Conservation (phyloP, 2,329 filamentous ascomycete species). For the Aspergillus quadricinctus region DNA sequence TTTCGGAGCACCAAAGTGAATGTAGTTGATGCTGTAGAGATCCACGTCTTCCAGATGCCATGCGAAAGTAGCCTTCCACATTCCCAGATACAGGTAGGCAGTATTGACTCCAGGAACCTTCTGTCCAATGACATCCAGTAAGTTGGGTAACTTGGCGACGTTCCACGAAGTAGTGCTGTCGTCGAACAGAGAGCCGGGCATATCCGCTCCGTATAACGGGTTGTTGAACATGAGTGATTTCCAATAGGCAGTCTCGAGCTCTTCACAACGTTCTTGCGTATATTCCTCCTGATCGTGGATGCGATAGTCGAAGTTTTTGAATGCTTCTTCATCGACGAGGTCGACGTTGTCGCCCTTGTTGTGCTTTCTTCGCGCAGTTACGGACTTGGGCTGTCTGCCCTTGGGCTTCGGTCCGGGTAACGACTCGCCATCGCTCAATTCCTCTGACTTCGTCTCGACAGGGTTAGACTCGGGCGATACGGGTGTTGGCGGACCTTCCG, state of each 20-base stretch:
- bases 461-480: slow-evolving; percentile 52
- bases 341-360: slow-evolving; percentile 74
- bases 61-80: slow-evolving; percentile 99
- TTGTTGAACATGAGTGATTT: slow-evolving; percentile 93
- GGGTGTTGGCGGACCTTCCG: slow-evolving; percentile 50
- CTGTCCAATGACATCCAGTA: slow-evolving; percentile 88
- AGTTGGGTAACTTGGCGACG: slow-evolving; percentile 85
- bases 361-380: slow-evolving; percentile 81
- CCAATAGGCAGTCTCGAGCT: slow-evolving; percentile 94
- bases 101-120: slow-evolving; percentile 98
- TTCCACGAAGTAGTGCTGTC: slow-evolving; percentile 82
- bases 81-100: slow-evolving; percentile 93
- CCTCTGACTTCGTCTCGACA: slow-evolving; percentile 54
- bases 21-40: slow-evolving; percentile 99
- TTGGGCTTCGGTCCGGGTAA: slow-evolving; percentile 42
- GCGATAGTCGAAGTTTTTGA: slow-evolving; percentile 85
- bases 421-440: slow-evolving; percentile 42
- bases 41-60: slow-evolving; percentile 99
- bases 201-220: slow-evolving; percentile 92
- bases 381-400: slow-evolving; percentile 63
- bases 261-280: slow-evolving; percentile 85
- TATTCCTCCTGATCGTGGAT: slow-evolving; percentile 81
- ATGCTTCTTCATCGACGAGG: slow-evolving; percentile 81
- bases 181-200: slow-evolving; percentile 91
- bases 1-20: slow-evolving; percentile 96